phyloP scores from a whole-genome alignment of 208 protist species.

The Tritrichomonas musculus region DNA sequence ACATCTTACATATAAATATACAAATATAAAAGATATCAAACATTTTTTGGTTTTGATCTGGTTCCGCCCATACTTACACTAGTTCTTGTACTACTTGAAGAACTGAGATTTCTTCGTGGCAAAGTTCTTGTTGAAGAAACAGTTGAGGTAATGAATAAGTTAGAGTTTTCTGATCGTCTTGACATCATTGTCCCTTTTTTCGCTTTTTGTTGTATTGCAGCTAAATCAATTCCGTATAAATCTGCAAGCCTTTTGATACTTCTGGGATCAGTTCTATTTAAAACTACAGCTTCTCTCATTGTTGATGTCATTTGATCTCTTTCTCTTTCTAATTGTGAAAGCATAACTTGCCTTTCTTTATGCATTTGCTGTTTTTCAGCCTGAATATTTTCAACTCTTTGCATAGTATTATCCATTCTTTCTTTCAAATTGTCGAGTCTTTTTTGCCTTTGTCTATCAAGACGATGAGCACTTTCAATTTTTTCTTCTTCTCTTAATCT shows the following conservation, averaged over 20 bases:
- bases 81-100: too few species aligned
- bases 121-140: too few species aligned
- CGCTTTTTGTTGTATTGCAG: background rate
- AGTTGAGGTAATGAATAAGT: too few species aligned
- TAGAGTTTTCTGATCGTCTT: background rate
- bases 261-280: background rate
- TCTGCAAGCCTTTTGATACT: background rate
- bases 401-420: background rate
- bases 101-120: too few species aligned
- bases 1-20: too few species aligned
- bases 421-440: background rate
- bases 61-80: too few species aligned
- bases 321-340: background rate
- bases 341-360: background rate
- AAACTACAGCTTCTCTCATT: background rate
- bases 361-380: background rate
- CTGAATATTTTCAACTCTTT: background rate
- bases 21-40: too few species aligned
- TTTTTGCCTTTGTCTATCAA: background rate
- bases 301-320: background rate
- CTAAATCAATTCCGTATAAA: background rate
- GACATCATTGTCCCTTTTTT: background rate
- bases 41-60: too few species aligned
- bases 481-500: conserved; percentile 24
- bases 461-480: background rate